Base-by-base conservation (phyloP, 768 basidiomycete genomes). In the Amylocystis lapponica region DNA sequence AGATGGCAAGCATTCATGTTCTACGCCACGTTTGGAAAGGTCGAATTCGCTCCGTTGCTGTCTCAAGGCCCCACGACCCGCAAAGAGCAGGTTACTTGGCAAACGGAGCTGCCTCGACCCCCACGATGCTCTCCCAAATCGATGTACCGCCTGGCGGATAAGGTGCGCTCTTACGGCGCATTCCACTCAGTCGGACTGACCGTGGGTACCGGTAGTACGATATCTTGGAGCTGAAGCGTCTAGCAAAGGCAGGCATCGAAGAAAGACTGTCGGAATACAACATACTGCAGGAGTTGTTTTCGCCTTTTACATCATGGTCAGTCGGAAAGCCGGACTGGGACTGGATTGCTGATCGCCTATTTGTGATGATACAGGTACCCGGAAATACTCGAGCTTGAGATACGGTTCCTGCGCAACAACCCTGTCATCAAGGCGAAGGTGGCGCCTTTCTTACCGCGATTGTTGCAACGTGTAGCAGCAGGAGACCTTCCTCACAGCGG, bases 131-230 rank as follows among this genome's bases (percentile, higher is more conserved):
- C 69, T 4, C 65, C 69, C 0, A 72, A 72, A 40, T 71, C 68
- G 0, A 71, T 72, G 65, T 72, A 69, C 45, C 63, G 66, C 11
- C 53, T 72, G 8, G 68, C 70, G 3, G 50, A 53, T 21, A 69
- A 70, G 59, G 70, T 68, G 23, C 23, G 50, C n/a, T n/a, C n/a
- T n/a, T n/a, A n/a, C n/a, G n/a, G n/a, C n/a, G 39, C 4, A 8
- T 11, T n/a, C n/a, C 10, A 41, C 40, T 12, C 20, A 27, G 10
- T 22, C 20, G 13, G 29, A 5, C 38, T 11, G 26, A 39, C 6
- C 16, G 6, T 41, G 17, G 13, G 14, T 19, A 41, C n/a, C n/a
- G n/a, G n/a, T n/a, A n/a, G 40, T 31, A 20, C 22, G 40, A 21
- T 11, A 41, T 41, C 30, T 19, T 7, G 4, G 30, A 41, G n/a